Evolutionary conservation across 106 monocot species (phyloP), one percentile per base, ranked within the genome.

Genomic region (Dioscorea dumetorum): DNA sequence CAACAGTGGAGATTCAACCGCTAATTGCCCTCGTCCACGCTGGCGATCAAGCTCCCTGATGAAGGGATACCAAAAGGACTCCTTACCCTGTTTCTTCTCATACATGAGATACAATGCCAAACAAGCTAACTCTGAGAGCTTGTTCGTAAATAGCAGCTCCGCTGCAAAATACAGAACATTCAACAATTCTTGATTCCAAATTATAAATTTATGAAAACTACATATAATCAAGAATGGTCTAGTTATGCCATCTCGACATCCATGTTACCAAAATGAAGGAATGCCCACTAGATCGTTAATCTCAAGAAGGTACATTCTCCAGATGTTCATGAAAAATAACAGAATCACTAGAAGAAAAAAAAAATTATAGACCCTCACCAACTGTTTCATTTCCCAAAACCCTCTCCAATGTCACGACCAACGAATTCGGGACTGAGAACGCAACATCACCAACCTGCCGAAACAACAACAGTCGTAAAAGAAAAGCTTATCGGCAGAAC

Each of bases 91-190:
- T 68, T 97, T 97, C 70, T 97, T 97, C 79, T 97, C 97, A 77
- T 97, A 97, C 97, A 97, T 97, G 33, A 97, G 91, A 78, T 97
- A 97, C 49, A 97, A 67, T 34, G 97, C 97, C 78, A 97, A 75
- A 64, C 97, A 97, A 31, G 97, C 97, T 67, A 97, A 70, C 70
- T 97, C 97, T 62, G 97, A 97, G 8, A 97, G 82, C 69, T 97
- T 97, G 71, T 92, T 97, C 67, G 92, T 97, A 18, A 89, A 92
- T 34, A 97, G 76, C 35, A 97, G 77, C 72, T 97, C 97, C 61
- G 97, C 97, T 97, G 86, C 62, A 89, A 17, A 65, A 70, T 58
- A 34, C 66, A 72, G 10, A 41, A 41, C 41, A 8, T 41, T 41
- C 41, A 41, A 5, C 10, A 41, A 41, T 41, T 41, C 41, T 41